A percentile compares a stretch with the other conserved stretches of the same genome.
phyloP scores from a whole-genome alignment of 768 basidiomycete species.

The Neoboletus brunneissimus region DNA sequence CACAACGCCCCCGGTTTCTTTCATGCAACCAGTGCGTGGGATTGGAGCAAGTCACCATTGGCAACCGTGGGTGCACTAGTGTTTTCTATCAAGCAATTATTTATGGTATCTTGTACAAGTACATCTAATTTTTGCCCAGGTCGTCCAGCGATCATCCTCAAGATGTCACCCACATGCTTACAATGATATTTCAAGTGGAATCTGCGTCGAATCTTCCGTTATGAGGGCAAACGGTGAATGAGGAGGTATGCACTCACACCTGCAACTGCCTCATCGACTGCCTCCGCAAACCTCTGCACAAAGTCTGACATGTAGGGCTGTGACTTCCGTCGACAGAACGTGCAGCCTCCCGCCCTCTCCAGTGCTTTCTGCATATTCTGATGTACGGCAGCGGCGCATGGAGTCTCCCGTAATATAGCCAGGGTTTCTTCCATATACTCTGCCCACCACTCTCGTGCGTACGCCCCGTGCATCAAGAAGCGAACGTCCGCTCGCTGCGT shows the following conservation, averaged over 20 bases:
- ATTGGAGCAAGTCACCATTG: too few relatives aligned
- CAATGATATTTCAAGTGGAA: conserved; percentile 22
- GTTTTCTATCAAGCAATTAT: neutral
- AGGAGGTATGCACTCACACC: conserved; percentile 14
- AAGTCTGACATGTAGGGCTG: conserved; percentile 23
- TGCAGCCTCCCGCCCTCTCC: conserved; percentile 14
- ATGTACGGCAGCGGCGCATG: conserved; percentile 20
- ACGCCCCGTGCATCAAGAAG: conserved; percentile 25
- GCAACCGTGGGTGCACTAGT: neutral
- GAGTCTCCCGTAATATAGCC: conserved; percentile 19
- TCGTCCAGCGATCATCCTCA: neutral
- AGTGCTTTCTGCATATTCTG: conserved; percentile 18
- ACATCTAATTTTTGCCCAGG: neutral
- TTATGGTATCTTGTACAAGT: neutral
- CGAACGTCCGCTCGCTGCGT: conserved; percentile 19
- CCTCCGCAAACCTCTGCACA: conserved; percentile 20
- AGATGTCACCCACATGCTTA: neutral
- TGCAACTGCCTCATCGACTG: conserved; percentile 19
- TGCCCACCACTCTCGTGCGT: conserved; percentile 32
- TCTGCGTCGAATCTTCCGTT: conserved; percentile 5
- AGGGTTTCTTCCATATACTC: conserved; percentile 31
- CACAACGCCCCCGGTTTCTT: neutral
- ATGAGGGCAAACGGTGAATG: neutral
- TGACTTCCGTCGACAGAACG: conserved; percentile 21
- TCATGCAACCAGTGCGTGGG: neutral